Evolutionary conservation across 23 red algal genomes (phyloP).

Genomic region (Gracilaria vermiculophylla): DNA sequence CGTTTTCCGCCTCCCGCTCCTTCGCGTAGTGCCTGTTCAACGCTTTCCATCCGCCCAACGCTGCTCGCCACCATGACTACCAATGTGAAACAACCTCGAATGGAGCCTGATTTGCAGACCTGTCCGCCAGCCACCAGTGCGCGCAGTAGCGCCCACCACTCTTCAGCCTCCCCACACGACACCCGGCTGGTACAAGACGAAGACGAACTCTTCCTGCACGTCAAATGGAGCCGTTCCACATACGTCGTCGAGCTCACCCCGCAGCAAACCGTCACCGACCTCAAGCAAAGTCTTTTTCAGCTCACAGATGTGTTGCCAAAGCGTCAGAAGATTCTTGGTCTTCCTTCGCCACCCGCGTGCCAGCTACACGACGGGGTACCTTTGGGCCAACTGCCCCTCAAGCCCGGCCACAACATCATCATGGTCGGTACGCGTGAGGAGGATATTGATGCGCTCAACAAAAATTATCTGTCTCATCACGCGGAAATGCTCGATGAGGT

Average conservation of each 20-base stretch:
- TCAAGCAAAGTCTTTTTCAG: conserved; percentile 61
- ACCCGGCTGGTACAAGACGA: conserved; percentile 9
- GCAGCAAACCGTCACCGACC: conserved; percentile 44
- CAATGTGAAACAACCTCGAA: background rate
- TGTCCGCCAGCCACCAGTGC: background rate
- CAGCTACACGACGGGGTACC: conserved; percentile 9
- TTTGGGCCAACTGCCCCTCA: conserved; percentile 28
- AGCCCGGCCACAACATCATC: conserved; percentile 64
- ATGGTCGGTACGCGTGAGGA: conserved; percentile 76
- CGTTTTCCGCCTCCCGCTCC: too few relatives aligned
- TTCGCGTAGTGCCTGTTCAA: background rate
- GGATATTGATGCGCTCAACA: conserved; percentile 54
- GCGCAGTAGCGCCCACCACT: background rate
- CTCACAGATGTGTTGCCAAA: conserved; percentile 79
- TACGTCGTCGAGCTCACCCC: conserved; percentile 60
- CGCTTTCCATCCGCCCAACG: background rate
- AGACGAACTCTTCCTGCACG: conserved; percentile 42
- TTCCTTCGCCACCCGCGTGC: conserved; percentile 14
- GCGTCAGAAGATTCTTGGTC: conserved; percentile 81
- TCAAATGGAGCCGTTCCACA: conserved; percentile 45
- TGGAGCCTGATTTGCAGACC: background rate
- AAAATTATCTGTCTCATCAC: conserved; percentile 2
- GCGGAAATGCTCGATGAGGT: conserved; percentile 48
- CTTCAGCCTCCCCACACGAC: background rate
- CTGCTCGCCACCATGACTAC: background rate